A percentile compares a stretch with the other conserved stretches of the same genome.
Evolutionary conservation across 352 stramenopile species (phyloP).

Genomic region (Globisporangium camurandrum): DNA sequence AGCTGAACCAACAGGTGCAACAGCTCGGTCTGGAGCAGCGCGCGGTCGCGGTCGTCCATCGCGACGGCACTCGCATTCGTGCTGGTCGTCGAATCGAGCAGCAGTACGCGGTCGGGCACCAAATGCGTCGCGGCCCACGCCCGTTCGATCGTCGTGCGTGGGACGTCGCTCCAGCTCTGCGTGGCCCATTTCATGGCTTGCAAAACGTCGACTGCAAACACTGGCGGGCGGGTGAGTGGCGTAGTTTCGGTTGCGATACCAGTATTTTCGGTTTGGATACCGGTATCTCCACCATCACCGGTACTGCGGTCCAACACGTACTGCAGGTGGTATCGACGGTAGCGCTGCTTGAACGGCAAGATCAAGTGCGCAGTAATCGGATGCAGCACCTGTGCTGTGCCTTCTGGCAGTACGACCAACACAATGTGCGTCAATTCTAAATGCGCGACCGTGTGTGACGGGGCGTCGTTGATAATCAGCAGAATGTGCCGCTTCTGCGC

Average conservation of each 20-base stretch:
- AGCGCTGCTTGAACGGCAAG: conserved; percentile 67
- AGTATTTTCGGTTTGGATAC: no score
- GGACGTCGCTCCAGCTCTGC: conserved; percentile 64
- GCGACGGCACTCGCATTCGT: no score
- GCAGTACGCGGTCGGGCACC: conserved; percentile 36
- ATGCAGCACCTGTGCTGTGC: conserved; percentile 53
- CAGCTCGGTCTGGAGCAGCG: conserved; percentile 52
- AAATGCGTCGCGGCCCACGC: conserved; percentile 57
- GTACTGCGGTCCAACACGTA: conserved; percentile 52
- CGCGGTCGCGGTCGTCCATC: conserved; percentile 53
- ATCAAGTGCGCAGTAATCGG: conserved; percentile 55
- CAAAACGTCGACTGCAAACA: conserved; percentile 61
- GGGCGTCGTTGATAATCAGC: conserved; percentile 69
- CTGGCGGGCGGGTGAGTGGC: no score
- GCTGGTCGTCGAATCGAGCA: conserved; percentile 29
- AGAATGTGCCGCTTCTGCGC: conserved; percentile 71
- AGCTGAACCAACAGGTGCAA: conserved; percentile 62
- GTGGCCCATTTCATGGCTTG: conserved; percentile 76
- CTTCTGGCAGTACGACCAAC: conserved; percentile 45
- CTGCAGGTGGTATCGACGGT: conserved; percentile 61
- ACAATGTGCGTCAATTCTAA: conserved; percentile 73
- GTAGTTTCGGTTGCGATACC: no score
- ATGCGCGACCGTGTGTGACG: conserved; percentile 68
- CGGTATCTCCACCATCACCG: conserved; percentile 30
- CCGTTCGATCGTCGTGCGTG: conserved; percentile 56